These are phyloP conservation scores for Cercospora berteroae DNA, from an alignment of 2,329 filamentous ascomycete genomes.

Conservation along the genomic window DNA sequence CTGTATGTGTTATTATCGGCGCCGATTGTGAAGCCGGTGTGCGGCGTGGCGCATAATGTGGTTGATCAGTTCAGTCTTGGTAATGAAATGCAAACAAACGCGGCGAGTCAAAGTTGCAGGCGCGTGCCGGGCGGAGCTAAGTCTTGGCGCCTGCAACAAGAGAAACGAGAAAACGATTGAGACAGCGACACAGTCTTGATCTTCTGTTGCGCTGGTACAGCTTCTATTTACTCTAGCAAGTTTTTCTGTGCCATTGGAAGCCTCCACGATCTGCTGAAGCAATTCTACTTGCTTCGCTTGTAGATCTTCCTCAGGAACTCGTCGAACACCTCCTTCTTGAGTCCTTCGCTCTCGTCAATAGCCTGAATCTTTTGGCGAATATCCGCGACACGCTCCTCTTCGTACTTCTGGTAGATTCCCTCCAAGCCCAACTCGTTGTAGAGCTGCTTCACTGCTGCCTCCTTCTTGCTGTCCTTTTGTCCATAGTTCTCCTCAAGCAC, in stretches of 20 bases:
- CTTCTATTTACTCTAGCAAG: background rate
- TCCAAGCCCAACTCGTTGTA: slow-evolving; percentile 84
- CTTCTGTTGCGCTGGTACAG: background rate
- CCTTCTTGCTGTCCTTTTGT: slow-evolving; percentile 78
- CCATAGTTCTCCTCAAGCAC: slow-evolving; percentile 92
- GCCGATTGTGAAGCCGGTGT: background rate
- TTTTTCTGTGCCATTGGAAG: background rate
- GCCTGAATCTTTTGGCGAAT: slow-evolving; percentile 71
- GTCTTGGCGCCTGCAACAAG: slow-evolving; percentile 10
- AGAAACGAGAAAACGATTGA: background rate
- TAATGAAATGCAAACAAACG: slow-evolving; percentile 4
- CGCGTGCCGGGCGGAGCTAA: slow-evolving; percentile 1
- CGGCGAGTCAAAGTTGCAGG: slow-evolving; percentile 1
- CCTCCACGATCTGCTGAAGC: background rate
- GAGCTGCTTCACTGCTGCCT: slow-evolving; percentile 82
- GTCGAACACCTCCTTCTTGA: slow-evolving; percentile 89
- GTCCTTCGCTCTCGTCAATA: slow-evolving; percentile 79
- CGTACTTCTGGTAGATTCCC: slow-evolving; percentile 80
- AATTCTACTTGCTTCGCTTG: slow-evolving; percentile 82
- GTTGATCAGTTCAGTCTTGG: background rate
- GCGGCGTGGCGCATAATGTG: background rate
- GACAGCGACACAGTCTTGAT: background rate
- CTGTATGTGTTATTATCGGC: background rate
- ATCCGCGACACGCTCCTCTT: slow-evolving; percentile 81
- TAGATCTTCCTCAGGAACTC: slow-evolving; percentile 95